Percentiles rank a stretch among this genome's conserved stretches.
Evolutionary conservation across 805 yeast species (phyloP).

Genomic region (Hanseniaspora pseudoguilliermondii): DNA sequence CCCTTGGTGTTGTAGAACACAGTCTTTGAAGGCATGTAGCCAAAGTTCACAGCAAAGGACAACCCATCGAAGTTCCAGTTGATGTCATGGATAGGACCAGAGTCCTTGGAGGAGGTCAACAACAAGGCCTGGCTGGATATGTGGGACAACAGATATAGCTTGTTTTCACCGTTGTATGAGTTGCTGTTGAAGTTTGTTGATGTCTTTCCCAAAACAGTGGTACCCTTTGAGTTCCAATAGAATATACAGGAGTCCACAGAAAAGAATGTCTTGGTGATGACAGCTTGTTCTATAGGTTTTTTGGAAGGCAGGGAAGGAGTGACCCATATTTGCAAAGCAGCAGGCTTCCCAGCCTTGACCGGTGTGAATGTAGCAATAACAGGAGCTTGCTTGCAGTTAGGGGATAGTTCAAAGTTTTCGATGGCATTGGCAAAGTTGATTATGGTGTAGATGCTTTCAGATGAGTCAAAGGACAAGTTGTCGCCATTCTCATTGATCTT

Average conservation of each 20-base stretch:
- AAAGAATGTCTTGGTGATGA: slow-evolving; percentile 73
- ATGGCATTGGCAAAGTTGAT: slow-evolving; percentile 16
- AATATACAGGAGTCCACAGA: slow-evolving; percentile 89
- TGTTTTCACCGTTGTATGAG: slow-evolving; percentile 93
- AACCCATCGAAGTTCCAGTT: slow-evolving; percentile 94
- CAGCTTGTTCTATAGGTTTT: slow-evolving; percentile 43
- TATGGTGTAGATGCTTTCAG: slow-evolving; percentile 38
- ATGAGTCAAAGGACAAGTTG: slow-evolving; percentile 45
- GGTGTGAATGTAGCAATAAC: slow-evolving; percentile 84
- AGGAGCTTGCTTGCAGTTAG: slow-evolving; percentile 62
- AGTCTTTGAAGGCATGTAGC: slow-evolving; percentile 94
- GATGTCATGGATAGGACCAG: slow-evolving; percentile 92
- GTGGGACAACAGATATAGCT: slow-evolving; percentile 64
- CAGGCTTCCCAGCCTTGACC: slow-evolving; percentile 78
- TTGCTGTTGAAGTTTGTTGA: slow-evolving; percentile 95
- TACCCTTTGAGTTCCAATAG: slow-evolving; percentile 90
- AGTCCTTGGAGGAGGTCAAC: slow-evolving; percentile 69
- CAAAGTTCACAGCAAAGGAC: slow-evolving; percentile 94
- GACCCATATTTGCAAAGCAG: slow-evolving; percentile 64
- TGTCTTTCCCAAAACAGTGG: slow-evolving; percentile 84
- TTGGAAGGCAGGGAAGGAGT: slow-evolving; percentile 28
- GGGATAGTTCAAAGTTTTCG: slow-evolving; percentile 50
- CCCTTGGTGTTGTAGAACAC: slow-evolving; percentile 92
- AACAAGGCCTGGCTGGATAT: slow-evolving; percentile 86
- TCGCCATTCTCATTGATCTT: slow-evolving; percentile 35